Evolutionary conservation across 179 eudicot species (phyloP).

Genomic region (Beta corolliflora): DNA sequence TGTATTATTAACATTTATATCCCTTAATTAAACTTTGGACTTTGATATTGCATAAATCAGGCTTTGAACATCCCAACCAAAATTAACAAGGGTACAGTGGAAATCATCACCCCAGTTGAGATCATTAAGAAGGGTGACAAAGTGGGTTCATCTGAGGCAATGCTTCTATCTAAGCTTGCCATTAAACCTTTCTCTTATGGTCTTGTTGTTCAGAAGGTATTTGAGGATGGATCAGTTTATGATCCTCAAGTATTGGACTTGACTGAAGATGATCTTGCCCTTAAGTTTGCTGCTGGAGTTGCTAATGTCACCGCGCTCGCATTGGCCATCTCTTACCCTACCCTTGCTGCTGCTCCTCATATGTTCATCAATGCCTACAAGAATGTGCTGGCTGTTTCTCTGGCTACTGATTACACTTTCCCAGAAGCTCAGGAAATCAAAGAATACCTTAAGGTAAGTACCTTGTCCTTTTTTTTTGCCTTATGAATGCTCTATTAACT

Average conservation of each 20-base stretch:
- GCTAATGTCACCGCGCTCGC: conserved; percentile 59
- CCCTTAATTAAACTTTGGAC: neutral
- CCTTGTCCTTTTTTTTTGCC: no score
- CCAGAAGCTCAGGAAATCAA: conserved; percentile 75
- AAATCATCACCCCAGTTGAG: conserved; percentile 58
- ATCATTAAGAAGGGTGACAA: conserved; percentile 76
- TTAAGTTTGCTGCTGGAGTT: conserved; percentile 62
- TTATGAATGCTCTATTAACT: neutral
- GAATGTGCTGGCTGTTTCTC: conserved; percentile 68
- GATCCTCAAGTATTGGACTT: conserved; percentile 74
- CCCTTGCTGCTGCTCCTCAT: conserved; percentile 81
- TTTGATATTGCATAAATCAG: conserved; percentile 1
- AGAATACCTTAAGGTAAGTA: conserved; percentile 71
- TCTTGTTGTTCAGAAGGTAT: conserved; percentile 48
- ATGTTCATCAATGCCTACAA: conserved; percentile 84
- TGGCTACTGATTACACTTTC: conserved; percentile 72
- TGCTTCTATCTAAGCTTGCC: conserved; percentile 76
- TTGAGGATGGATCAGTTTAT: conserved; percentile 72
- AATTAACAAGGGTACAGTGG: conserved; percentile 68
- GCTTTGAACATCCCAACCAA: conserved; percentile 55
- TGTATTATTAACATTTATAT: neutral
- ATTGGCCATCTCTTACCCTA: conserved; percentile 65
- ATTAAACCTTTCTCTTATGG: conserved; percentile 81
- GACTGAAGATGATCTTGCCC: conserved; percentile 67
- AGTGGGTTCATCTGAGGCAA: conserved; percentile 92